Evolutionary conservation across 2,329 filamentous ascomycete species (phyloP), one percentile per base, ranked within the genome.

Genomic region (Claviceps monticola): DNA sequence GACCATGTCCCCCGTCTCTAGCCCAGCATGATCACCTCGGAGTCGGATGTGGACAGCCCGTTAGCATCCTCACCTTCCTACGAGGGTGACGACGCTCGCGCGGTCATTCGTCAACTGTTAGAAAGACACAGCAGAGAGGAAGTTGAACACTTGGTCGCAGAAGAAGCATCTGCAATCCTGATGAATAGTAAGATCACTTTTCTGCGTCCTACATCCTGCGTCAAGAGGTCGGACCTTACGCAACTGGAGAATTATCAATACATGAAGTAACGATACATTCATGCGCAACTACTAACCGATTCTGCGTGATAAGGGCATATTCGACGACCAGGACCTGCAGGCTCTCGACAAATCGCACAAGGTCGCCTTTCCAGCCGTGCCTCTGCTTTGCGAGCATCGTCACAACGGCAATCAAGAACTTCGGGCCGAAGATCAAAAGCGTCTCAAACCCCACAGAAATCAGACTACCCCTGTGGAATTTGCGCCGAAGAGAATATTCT

Each of bases 401-500:
- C 41, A 44, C 48, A 16, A 23, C 43, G 48, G 1, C 53, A 26
- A 42, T 49, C 26, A 23, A 48, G 34, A 17, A 46, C 13, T 26
- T 48, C 48, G 4, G 48, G 36, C 39, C 36, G 13, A 38, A 46
- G 34, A 23, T 26, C 45, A 17, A 17, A 29, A 3, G 36, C 36
- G 2, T 26, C 41, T 23, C 16, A n/a, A 19, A 39, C 17, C 14
- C 21, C 51, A 13, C 67, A 64, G 52, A 61, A 63, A 38, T 29
- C 46, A 13, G 56, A 58, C 36, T 54, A 56, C 36, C 51, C 52
- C 17, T 56, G 56, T 19, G 55, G 55, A 6, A 68, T 70, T 51
- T 71, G 69, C 57, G 62, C 61, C 34, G 68, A 71, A 54, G 62
- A 66, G 51, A 60, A 45, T 39, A 54, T 54, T 41, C 19, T 48